Evolutionary conservation across 805 yeast species (phyloP).

Genomic region (Starmerella floris): DNA sequence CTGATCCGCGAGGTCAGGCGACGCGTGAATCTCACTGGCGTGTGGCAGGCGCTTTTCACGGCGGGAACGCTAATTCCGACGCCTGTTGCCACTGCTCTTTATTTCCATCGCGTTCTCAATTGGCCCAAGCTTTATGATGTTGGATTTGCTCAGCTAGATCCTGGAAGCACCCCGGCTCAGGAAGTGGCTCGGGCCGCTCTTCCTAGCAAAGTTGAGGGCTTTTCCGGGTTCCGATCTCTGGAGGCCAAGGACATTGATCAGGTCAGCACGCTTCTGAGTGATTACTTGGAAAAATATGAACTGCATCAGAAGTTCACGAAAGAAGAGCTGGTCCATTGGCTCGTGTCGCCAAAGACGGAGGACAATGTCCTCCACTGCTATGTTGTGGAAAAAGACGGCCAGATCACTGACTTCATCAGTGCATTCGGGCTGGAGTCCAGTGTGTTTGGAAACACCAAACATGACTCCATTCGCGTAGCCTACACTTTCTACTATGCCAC

Average conservation of each 20-base stretch:
- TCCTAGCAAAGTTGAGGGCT: slow-evolving; percentile 35
- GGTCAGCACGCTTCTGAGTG: slow-evolving; percentile 44
- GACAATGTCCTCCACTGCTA: slow-evolving; percentile 37
- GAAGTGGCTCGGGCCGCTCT: slow-evolving; percentile 52
- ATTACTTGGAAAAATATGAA: slow-evolving; percentile 59
- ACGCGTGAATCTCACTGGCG: slow-evolving; percentile 66
- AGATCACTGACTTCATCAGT: slow-evolving; percentile 77
- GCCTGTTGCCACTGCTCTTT: slow-evolving; percentile 80
- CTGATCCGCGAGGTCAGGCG: slow-evolving; percentile 88
- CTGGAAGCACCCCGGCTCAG: slow-evolving; percentile 47
- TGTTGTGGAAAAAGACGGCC: slow-evolving; percentile 53
- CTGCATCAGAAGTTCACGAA: slow-evolving; percentile 54
- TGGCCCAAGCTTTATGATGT: slow-evolving; percentile 85
- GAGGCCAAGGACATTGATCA: slow-evolving; percentile 46
- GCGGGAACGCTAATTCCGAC: slow-evolving; percentile 85
- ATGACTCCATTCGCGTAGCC: slow-evolving; percentile 66
- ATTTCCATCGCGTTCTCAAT: slow-evolving; percentile 84
- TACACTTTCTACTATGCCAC: slow-evolving; percentile 84
- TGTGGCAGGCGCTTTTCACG: slow-evolving; percentile 94
- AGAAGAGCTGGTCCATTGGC: slow-evolving; percentile 70
- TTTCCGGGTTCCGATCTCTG: slow-evolving; percentile 47
- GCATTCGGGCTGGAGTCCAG: slow-evolving; percentile 82
- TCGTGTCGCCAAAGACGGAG: slow-evolving; percentile 30
- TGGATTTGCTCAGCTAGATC: slow-evolving; percentile 75
- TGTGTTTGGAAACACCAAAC: slow-evolving; percentile 48